Evolutionary conservation across 1,139 yeast species (phyloP).

Genomic region (Diutina sp.): DNA sequence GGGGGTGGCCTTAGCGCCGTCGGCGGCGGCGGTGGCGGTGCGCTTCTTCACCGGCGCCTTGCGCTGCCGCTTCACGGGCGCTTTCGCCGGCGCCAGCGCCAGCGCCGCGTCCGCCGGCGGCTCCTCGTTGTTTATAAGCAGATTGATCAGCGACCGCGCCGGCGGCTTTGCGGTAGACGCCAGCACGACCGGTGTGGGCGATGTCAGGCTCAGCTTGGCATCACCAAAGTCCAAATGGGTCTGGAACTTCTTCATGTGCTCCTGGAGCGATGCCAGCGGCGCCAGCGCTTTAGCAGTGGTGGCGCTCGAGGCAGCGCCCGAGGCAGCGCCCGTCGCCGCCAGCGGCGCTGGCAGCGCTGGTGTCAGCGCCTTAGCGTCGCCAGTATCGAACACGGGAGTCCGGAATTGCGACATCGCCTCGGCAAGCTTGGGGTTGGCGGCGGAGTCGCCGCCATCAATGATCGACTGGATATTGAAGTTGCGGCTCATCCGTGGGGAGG

Average conservation of each 20-base stretch:
- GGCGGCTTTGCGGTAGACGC: conserved; percentile 2
- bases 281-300: conserved; percentile 3
- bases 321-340: background rate
- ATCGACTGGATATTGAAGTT: conserved; percentile 1
- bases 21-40: conserved; percentile 3
- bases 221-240: conserved; percentile 4
- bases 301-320: background rate
- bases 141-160: conserved; percentile 6
- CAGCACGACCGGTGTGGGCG: background rate
- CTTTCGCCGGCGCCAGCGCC: conserved; percentile 5
- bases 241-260: conserved; percentile 5
- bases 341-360: background rate
- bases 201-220: background rate
- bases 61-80: background rate
- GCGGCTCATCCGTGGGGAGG: background rate
- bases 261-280: conserved; percentile 2
- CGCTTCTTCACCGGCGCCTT: conserved; percentile 6
- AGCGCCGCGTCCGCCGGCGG: background rate
- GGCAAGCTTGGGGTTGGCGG: background rate
- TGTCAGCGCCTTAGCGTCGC: background rate
- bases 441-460: background rate
- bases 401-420: background rate
- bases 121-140: conserved; percentile 8
- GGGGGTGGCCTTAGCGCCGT: conserved; percentile 3
- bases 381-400: background rate